Evolutionary conservation across 2,329 filamentous ascomycete species (phyloP), one percentile per base, ranked within the genome.

Genomic region (Alternaria sp.): DNA sequence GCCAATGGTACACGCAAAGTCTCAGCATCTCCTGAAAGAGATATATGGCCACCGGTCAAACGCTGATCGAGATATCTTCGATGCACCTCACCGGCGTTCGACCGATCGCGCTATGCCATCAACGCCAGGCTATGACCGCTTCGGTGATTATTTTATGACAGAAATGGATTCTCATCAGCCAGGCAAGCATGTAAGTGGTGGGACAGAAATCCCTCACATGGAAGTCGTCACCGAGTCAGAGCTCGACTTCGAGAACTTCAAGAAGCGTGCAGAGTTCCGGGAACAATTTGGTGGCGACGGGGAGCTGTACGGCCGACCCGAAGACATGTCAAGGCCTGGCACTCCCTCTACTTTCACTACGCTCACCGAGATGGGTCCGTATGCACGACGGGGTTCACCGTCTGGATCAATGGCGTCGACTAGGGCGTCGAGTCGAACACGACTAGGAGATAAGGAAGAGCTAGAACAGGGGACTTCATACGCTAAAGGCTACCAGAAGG

Each of bases 1-100:
- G 2, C 94, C 94, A 2, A 97, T 98, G 93, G 94, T 97, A 7
- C 92, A 96, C 71, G 91, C 92, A 41, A 96, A 91, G 79, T 92
- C 93, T 0, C 92, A 94, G 71, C 93, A 95, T 62, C 85, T 95
- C 27, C 85, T 98, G 16, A 90, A 91, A 36, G 87, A 91, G 28
- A 85, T 98, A 53, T 97, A 97, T 75, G 88, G 88, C 22, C 93
- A 93, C 22, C 90, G 93, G 4, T 80, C 94, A 41, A 88, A 91
- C 58, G 85, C 86, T 18, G 83, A 82, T 2, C 63, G 59, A 14
- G 62, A 69, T 9, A 71, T 76, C 22, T 78, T 76, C 51, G 68
- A 72, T 25, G 65, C 62, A 5, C 61, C 66, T 9, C 67, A 75
- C 44, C 65, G 67, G 27, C 63, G 55, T 18, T 75, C 70, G 7